Conservation (phyloP, 1,284 basidiomycete species). For the Mycena sp. region DNA sequence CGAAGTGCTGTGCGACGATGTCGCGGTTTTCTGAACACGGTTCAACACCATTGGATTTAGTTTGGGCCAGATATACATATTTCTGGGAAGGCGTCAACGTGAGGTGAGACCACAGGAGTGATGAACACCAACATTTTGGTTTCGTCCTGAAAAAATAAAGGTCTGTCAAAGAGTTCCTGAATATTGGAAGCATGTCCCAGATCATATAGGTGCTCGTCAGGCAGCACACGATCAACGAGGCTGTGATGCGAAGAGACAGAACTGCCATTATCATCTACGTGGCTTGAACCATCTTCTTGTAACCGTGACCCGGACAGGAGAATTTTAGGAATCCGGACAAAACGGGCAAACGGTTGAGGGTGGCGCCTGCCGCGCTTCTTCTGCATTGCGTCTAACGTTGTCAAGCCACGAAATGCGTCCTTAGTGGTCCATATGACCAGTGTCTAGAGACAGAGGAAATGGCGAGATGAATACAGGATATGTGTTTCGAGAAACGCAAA, state of each 20-base stretch:
- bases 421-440: constrained; percentile 41
- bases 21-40: constrained; percentile 33
- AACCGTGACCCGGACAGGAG: background rate
- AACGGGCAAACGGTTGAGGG: constrained; percentile 2
- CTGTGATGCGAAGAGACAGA: too few species aligned
- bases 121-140: background rate
- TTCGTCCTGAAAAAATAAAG: constrained; percentile 31
- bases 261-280: constrained; percentile 23
- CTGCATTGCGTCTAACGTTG: constrained; percentile 44
- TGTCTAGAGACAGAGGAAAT: constrained; percentile 32
- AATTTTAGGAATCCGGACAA: constrained; percentile 15
- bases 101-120: too few species aligned
- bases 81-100: constrained; percentile 17
- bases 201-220: constrained; percentile 53
- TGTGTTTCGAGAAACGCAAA: too few species aligned
- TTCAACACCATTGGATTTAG: constrained; percentile 49
- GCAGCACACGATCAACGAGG: too few species aligned
- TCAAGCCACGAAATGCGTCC: constrained; percentile 45
- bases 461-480: too few species aligned
- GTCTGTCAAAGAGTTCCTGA: constrained; percentile 35
- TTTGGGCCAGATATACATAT: constrained; percentile 50
- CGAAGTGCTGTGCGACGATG: constrained; percentile 5
- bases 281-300: background rate
- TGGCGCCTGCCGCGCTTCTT: constrained; percentile 4
- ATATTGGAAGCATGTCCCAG: constrained; percentile 49